A percentile compares a stretch with the other conserved stretches of the same genome.
Evolutionary conservation across 441 rosid genomes (phyloP).

Genomic region (Gossypium gossypioides): DNA sequence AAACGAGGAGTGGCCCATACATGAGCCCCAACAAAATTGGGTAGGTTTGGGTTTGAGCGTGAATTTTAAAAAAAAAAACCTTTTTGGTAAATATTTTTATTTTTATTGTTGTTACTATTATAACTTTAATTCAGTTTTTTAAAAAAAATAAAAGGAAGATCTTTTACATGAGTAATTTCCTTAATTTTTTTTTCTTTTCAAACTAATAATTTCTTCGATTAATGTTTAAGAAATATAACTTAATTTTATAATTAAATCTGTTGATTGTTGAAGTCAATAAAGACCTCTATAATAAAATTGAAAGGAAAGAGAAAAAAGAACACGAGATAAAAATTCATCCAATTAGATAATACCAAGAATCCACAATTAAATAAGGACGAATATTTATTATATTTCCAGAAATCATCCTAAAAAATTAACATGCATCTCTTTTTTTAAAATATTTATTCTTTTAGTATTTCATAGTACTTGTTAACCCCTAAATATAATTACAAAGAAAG

Average conservation of each 20-base stretch:
- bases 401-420: no score
- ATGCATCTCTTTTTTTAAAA: not conserved
- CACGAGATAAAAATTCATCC: not conserved
- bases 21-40: not conserved
- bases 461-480: not conserved
- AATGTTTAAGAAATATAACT: no score
- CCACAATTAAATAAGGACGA: not conserved
- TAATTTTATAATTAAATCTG: not conserved
- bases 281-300: not conserved
- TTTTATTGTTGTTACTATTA: not conserved
- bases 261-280: not conserved
- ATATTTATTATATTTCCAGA: not conserved
- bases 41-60: not conserved
- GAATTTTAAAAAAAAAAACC: not conserved
- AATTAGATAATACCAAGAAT: no score
- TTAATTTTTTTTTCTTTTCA: not conserved
- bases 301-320: not conserved
- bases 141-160: not conserved
- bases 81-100: not conserved
- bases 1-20: not conserved
- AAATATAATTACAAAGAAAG: no score
- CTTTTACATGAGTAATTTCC: not conserved
- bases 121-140: not conserved
- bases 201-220: not conserved
- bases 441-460: no score